phyloP scores from a whole-genome alignment of 2,329 filamentous ascomycete species.

The Epichloe aotearoae region DNA sequence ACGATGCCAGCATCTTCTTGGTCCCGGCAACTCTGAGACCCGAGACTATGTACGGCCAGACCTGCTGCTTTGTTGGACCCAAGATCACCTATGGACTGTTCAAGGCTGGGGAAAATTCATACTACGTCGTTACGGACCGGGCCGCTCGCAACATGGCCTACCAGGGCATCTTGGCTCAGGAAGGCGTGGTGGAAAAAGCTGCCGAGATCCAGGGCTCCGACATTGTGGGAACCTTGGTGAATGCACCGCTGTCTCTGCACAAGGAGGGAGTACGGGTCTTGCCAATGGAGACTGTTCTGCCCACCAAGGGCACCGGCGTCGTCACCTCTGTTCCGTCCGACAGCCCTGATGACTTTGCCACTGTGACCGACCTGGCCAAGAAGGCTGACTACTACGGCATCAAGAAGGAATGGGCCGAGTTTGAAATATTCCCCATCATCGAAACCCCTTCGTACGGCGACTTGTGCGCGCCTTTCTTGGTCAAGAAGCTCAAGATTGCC shows the following conservation, averaged over 20 bases:
- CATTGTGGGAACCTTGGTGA: constrained; percentile 75
- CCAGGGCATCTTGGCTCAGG: constrained; percentile 71
- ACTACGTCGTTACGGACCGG: constrained; percentile 72
- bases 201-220: constrained; percentile 65
- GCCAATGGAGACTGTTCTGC: constrained; percentile 88
- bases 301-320: constrained; percentile 90
- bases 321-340: constrained; percentile 94
- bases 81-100: constrained; percentile 83
- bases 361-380: constrained; percentile 74
- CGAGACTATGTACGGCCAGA: constrained; percentile 98
- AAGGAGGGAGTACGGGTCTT: constrained; percentile 74
- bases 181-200: constrained; percentile 62
- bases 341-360: constrained; percentile 87
- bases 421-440: constrained; percentile 82
- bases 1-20: constrained; percentile 70
- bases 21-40: constrained; percentile 84
- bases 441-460: constrained; percentile 80
- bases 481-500: constrained; percentile 89
- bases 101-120: constrained; percentile 64
- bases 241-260: constrained; percentile 80
- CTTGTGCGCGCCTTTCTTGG: constrained; percentile 66
- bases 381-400: constrained; percentile 96
- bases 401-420: constrained; percentile 88
- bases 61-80: constrained; percentile 87
- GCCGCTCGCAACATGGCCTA: constrained; percentile 93